Evolutionary conservation across 305 asterid species (phyloP), one percentile per base, ranked within the genome.

Genomic region (Fraxinus xanthoxyloides): DNA sequence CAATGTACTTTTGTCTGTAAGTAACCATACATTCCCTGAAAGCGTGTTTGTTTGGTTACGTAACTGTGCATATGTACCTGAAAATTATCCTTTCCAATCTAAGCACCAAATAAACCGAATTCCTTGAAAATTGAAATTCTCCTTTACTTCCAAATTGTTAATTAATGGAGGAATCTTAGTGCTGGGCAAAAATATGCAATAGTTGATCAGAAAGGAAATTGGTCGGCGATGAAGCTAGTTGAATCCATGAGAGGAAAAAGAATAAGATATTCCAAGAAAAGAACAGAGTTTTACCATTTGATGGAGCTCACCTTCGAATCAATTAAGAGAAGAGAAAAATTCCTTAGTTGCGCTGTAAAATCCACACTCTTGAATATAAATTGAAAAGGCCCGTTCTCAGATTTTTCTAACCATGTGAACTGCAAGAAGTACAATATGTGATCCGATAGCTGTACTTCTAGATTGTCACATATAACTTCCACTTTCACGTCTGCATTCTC

Each of bases 261-360:
- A 67, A 51, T 56, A 76, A 21, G 63, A 83, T 15, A 9, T 40
- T 23, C 34, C 77, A 69, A 24, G 79, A 24, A 40, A 81, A 12
- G 46, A 48, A 48, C 59, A 48, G 17, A 23, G 4, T 61, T 61
- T n/a, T 19, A 23, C 31, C 70, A 21, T 19, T 21, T 23, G 72
- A 63, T 63, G 34, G 72, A 80, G 31, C 80, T 83, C 86, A 96
- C 99, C 99, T 93, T 93, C 88, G 93, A 91, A 90, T 94, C 97
- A 70, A 91, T 92, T 82, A 93, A 85, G 79, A 91, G 94, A 84
- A 96, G 88, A 80, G 98, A 93, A 63, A 91, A 80, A 80, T 92
- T 92, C 86, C 92, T 88, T 34, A 92, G 89, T 35, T 88, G 95
- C 83, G 90, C 82, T 35, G 85, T 86, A 19, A 93, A 82, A 82